Conservation (phyloP, 371 early-diverging fungal species). For the Polyrhizophydium stewartii region DNA sequence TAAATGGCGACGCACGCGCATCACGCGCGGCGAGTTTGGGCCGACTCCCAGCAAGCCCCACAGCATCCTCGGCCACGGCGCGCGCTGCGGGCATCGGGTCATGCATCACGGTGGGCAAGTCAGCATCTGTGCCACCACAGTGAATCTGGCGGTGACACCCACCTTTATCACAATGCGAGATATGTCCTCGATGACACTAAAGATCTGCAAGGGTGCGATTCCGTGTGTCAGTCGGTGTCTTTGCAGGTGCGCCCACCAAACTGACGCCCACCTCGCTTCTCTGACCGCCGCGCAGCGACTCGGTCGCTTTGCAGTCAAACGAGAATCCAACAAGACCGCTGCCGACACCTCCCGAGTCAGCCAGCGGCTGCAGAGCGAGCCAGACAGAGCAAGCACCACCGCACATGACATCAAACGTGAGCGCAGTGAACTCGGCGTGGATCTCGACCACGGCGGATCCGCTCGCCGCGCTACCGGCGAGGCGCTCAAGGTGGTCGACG, state of each 20-base stretch:
- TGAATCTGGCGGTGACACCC: too few relatives aligned
- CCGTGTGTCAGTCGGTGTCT: too few relatives aligned
- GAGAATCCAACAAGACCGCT: conserved; percentile 2
- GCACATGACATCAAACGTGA: conserved; percentile 8
- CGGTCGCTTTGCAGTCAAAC: neutral
- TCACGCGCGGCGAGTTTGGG: neutral
- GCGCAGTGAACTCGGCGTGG: conserved; percentile 1
- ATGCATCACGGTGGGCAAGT: too few relatives aligned
- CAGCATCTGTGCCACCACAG: too few relatives aligned
- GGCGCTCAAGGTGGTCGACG: neutral
- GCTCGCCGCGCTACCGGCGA: neutral
- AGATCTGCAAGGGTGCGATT: too few relatives aligned
- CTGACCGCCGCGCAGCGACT: neutral
- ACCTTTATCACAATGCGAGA: too few relatives aligned
- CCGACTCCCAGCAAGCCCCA: neutral
- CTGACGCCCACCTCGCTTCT: too few relatives aligned
- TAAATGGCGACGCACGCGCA: neutral
- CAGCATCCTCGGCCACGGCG: too few relatives aligned
- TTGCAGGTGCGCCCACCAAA: too few relatives aligned
- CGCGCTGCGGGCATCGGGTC: too few relatives aligned
- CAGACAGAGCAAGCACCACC: neutral
- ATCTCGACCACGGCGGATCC: neutral
- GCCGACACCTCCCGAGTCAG: neutral
- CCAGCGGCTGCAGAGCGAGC: neutral
- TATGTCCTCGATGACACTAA: too few relatives aligned